Percentiles rank a stretch among this genome's conserved stretches.
Conservation (phyloP, 1,139 yeast species). For the Debaryomyces fabryi region DNA sequence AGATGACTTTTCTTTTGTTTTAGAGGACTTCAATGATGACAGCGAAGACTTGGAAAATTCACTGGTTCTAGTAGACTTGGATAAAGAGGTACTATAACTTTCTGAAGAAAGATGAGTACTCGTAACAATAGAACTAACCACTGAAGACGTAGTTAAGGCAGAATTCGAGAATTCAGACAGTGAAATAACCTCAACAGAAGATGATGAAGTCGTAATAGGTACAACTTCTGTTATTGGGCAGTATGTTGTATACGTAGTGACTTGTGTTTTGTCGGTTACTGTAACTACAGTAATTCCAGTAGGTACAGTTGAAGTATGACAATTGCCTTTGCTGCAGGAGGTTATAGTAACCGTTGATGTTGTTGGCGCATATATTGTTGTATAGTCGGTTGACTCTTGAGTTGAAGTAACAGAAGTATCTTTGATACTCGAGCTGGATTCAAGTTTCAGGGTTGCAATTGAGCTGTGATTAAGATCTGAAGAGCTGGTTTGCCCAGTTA, state of each 20-base stretch:
- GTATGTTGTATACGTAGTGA: conserved; percentile 28
- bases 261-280: conserved; percentile 12
- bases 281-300: conserved; percentile 23
- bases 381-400: background rate
- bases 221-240: conserved; percentile 24
- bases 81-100: background rate
- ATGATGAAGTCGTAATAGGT: background rate
- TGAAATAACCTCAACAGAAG: background rate
- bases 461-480: background rate
- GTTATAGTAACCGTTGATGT: conserved; percentile 21
- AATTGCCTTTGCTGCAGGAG: conserved; percentile 8
- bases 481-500: background rate
- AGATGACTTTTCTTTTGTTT: background rate
- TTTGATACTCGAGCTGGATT: background rate
- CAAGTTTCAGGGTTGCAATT: background rate
- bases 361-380: background rate
- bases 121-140: background rate
- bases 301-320: conserved; percentile 23
- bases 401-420: conserved; percentile 1
- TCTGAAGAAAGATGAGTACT: background rate
- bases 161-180: background rate
- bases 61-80: background rate
- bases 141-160: background rate
- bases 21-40: background rate
- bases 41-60: background rate